Percentiles rank a stretch among this genome's conserved stretches.
Evolutionary conservation across 345 rosid species (phyloP).

Genomic region (Syzygium grande): DNA sequence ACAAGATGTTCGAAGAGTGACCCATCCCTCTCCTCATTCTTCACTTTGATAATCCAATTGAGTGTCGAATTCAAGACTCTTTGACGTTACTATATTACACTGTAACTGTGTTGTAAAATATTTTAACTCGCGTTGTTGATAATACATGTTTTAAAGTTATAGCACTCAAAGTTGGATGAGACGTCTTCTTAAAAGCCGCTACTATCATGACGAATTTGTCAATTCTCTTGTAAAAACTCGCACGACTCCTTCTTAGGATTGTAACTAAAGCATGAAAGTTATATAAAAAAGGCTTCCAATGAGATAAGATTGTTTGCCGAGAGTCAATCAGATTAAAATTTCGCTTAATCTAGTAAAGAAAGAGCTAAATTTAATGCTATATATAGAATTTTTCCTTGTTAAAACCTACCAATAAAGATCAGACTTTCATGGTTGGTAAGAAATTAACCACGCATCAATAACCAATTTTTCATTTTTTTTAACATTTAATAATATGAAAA

Average conservation of each 20-base stretch:
- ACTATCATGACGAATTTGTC: too few species aligned
- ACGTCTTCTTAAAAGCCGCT: fast-evolving
- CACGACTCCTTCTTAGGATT: too few species aligned
- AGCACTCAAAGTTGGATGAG: neutral
- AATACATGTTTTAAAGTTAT: neutral
- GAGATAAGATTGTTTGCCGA: neutral
- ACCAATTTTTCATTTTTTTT: too few species aligned
- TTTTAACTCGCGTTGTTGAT: neutral
- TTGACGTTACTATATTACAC: too few species aligned
- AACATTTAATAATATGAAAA: neutral
- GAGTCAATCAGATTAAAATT: neutral
- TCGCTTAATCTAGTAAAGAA: neutral
- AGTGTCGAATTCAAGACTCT: neutral
- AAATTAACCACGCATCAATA: neutral
- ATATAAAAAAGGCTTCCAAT: too few species aligned
- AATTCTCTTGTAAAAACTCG: too few species aligned
- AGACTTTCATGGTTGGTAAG: neutral
- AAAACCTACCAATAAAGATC: neutral
- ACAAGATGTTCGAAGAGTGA: neutral
- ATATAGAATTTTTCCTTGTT: neutral
- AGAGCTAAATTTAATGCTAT: neutral
- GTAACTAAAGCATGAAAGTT: too few species aligned
- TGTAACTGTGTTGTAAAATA: neutral
- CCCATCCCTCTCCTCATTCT: too few species aligned
- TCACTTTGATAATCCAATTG: neutral